These are phyloP conservation scores for Termitomyces sp. DNA, from an alignment of 768 basidiomycete genomes.

Conservation along the genomic window DNA sequence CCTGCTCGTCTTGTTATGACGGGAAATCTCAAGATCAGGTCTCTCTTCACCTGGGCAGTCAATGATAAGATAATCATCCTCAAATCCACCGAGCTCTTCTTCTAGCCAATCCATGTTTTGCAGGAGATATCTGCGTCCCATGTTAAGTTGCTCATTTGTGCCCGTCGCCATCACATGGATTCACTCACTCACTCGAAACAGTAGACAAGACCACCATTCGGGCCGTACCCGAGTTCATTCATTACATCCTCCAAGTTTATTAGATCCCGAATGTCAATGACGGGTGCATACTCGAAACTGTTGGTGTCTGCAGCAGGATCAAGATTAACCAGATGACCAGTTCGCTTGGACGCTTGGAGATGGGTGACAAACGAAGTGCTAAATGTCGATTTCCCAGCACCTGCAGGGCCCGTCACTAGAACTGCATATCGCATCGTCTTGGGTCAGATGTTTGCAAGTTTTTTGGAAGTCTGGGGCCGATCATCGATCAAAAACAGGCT, in stretches of 20 bases:
- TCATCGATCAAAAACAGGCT: background rate
- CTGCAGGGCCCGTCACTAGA: conserved; percentile 91
- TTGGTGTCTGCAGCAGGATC: conserved; percentile 88
- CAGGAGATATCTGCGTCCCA: conserved; percentile 72
- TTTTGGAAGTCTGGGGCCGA: background rate
- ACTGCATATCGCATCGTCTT: conserved; percentile 78
- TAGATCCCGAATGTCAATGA: conserved; percentile 90
- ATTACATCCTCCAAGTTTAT: conserved; percentile 94
- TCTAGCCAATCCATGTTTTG: conserved; percentile 99
- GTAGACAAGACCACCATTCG: conserved; percentile 95
- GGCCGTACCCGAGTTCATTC: conserved; percentile 91
- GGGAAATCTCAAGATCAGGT: background rate
- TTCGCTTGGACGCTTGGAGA: conserved; percentile 72
- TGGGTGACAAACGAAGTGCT: conserved; percentile 85
- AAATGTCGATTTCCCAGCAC: conserved; percentile 97
- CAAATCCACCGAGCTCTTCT: conserved; percentile 90
- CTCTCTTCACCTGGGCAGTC: conserved; percentile 74
- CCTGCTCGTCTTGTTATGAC: conserved; percentile 36
- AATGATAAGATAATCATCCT: conserved; percentile 91
- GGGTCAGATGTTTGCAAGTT: background rate
- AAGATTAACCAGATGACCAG: conserved; percentile 91
- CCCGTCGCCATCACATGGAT: conserved; percentile 1
- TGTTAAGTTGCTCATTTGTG: background rate
- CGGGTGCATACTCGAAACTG: conserved; percentile 88
- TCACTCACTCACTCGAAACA: conserved; percentile 96